These are phyloP conservation scores for Hymenoscyphus repandus DNA, from an alignment of 2,329 filamentous ascomycete species.

Conservation along the genomic window DNA sequence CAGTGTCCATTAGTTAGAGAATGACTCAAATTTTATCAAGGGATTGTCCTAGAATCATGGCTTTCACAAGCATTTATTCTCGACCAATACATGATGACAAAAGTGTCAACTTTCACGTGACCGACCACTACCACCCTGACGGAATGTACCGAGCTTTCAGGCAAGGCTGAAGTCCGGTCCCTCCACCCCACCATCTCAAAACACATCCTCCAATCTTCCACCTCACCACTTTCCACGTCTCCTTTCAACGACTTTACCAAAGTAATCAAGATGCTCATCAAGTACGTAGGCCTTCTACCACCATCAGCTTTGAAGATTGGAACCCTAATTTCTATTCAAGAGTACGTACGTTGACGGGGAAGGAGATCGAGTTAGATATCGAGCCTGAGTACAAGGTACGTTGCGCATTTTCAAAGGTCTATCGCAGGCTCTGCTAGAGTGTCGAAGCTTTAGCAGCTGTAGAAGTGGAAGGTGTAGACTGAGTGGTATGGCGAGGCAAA, in stretches of 20 bases:
- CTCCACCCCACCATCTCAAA: not conserved
- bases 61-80: no score
- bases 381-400: constrained; percentile 85
- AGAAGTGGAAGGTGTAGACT: not conserved
- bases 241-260: not conserved
- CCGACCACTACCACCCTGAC: no score
- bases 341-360: constrained; percentile 95
- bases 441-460: not conserved
- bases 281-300: not conserved
- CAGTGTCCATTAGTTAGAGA: no score
- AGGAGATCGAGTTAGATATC: constrained; percentile 98
- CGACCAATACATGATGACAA: no score
- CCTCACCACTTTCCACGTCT: not conserved
- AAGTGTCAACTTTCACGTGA: no score
- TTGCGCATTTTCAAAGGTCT: not conserved
- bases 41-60: no score
- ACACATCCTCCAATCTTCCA: not conserved
- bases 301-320: no score
- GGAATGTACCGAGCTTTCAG: no score
- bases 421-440: no score
- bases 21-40: no score
- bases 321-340: constrained; percentile 41
- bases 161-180: not conserved
- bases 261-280: constrained; percentile 1
- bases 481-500: not conserved